A percentile compares a stretch with the other conserved stretches of the same genome.
phyloP scores from a whole-genome alignment of 306 rosid species.

The Vicia faba region DNA sequence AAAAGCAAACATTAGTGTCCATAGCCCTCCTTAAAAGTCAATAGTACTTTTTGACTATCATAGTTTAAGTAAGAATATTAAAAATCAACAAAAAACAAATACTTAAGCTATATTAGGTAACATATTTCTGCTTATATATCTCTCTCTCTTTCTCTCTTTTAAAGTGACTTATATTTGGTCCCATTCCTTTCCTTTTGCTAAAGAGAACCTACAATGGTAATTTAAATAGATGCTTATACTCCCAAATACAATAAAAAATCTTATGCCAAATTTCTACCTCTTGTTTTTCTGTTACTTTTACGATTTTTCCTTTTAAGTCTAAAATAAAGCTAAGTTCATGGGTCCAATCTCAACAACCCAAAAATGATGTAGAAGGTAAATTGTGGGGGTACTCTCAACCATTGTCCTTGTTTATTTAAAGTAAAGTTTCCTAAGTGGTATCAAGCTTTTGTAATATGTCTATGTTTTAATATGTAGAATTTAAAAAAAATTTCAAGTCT shows the following conservation, averaged over 20 bases:
- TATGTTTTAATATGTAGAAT: too few relatives aligned
- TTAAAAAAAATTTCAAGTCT: too few relatives aligned
- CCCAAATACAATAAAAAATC: constrained; percentile 37
- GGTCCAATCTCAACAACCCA: constrained; percentile 45
- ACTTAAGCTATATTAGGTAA: constrained; percentile 42
- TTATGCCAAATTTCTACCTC: constrained; percentile 34
- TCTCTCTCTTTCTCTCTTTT: constrained; percentile 40
- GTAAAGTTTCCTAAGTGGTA: constrained; percentile 45
- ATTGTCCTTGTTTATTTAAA: constrained; percentile 10
- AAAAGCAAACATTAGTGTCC: constrained; percentile 38
- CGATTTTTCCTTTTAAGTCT: constrained; percentile 37
- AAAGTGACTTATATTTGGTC: constrained; percentile 35
- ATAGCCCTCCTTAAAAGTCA: constrained; percentile 36
- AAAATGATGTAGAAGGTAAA: constrained; percentile 38
- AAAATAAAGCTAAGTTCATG: constrained; percentile 42
- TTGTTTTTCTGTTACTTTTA: constrained; percentile 45
- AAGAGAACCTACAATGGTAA: constrained; percentile 50
- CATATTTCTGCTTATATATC: constrained; percentile 35
- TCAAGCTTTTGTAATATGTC: too few relatives aligned
- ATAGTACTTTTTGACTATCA: constrained; percentile 23
- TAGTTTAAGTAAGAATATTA: constrained; percentile 38
- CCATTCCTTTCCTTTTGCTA: constrained; percentile 47
- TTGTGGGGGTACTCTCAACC: not conserved
- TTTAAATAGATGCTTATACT: constrained; percentile 47
- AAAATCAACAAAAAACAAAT: constrained; percentile 31